These are phyloP conservation scores for Aspergillus sp. DNA, from an alignment of 2,329 filamentous ascomycete genomes.

Conservation along the genomic window DNA sequence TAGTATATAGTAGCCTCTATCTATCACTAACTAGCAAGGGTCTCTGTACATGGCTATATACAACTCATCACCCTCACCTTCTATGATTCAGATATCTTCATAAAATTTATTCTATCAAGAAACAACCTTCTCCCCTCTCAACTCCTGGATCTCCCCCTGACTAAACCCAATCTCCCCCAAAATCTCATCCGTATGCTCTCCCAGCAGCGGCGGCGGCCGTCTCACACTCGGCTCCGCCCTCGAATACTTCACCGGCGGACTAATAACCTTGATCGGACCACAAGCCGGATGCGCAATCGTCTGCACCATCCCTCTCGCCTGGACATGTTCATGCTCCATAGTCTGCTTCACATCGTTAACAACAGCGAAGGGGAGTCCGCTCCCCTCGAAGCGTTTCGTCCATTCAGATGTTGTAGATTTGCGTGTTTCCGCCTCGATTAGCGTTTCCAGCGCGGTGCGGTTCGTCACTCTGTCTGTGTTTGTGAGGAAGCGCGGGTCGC, in stretches of 20 bases:
- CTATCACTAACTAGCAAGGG: no score
- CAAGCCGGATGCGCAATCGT: conserved; percentile 81
- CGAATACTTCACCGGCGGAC: conserved; percentile 92
- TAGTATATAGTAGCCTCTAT: no score
- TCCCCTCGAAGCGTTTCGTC: conserved; percentile 81
- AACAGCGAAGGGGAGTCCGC: conserved; percentile 88
- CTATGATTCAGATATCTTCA: no score
- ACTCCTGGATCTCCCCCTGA: conserved; percentile 56
- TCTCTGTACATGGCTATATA: no score
- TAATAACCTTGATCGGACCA: conserved; percentile 84
- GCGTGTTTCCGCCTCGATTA: conserved; percentile 74
- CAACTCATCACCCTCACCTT: no score
- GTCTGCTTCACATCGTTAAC: conserved; percentile 90
- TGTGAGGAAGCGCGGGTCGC: conserved; percentile 57
- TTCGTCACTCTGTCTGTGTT: conserved; percentile 64
- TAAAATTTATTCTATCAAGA: no score
- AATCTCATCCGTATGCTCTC: conserved; percentile 82
- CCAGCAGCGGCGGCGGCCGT: conserved; percentile 79
- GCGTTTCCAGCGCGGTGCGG: conserved; percentile 63
- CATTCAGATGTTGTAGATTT: conserved; percentile 83
- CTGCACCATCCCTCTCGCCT: conserved; percentile 83
- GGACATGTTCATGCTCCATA: conserved; percentile 77
- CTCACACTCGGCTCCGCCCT: conserved; percentile 75
- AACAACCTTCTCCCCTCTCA: conserved; percentile 69
- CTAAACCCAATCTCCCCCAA: conserved; percentile 62